Base-by-base conservation (phyloP, 257 asterid species). In the Anisodus tanguticus region DNA sequence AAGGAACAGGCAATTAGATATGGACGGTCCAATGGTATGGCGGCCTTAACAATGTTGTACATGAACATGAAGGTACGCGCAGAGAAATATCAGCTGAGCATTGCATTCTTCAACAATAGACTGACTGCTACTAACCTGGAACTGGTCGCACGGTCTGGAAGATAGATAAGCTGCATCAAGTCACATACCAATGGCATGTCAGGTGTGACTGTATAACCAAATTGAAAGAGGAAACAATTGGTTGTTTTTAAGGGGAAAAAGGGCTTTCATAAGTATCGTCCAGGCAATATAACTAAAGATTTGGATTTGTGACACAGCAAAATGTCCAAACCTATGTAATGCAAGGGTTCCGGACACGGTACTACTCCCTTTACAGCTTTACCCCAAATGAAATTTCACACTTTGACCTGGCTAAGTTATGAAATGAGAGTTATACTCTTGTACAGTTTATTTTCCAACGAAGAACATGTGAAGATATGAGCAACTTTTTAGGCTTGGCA, bases 101-200 rank as follows among this genome's bases (percentile, higher is more conserved):
- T 69, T 16, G 35, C 47, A 68, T 22, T 60, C 83, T 82, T 82
- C 39, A 49, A 51, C 3, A 31, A 62, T 60, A 53, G 74, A 82
- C 35, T 31, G 35, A 31, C 43, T 55, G 31, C 45, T 85, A 85
- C 95, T 91, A 86, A 96, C 99, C 99, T 85, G 98, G 99, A 84
- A 91, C 88, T 79, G 99, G 99, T 51, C 94, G 90, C 88, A 96
- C 87, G 19, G 94, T 92, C 91, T 93, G 92, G 90, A 96, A 96
- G 82, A 96, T 88, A 77, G 97, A 91, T 90, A 96, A 90, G 91
- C 98, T 94, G 97, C 93, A 89, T 15, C 70, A 84, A 91, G 81
- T 15, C 81, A 87, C 67, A 83, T 83, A 82, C 66, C 55, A 64
- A 81, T 81, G 70, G 19, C 8, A 58, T 62, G 85, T 85, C 68